Evolutionary conservation across 306 rosid species (phyloP).

Genomic region (Lablab purpureus): DNA sequence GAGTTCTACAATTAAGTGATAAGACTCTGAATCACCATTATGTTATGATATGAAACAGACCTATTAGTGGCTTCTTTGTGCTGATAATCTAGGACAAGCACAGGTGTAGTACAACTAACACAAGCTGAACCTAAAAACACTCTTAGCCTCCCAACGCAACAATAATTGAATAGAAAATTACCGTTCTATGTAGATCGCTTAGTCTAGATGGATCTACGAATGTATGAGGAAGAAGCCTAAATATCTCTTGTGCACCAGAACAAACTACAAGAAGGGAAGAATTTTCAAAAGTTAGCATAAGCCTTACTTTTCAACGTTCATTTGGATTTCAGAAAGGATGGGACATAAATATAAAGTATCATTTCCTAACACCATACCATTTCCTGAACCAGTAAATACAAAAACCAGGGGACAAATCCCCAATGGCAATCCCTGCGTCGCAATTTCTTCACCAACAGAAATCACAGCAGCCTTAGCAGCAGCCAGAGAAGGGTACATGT

Average conservation of each 20-base stretch:
- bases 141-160: background rate
- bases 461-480: slow-evolving; percentile 97
- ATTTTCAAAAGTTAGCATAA: slow-evolving; percentile 5
- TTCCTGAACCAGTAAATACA: slow-evolving; percentile 93
- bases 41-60: background rate
- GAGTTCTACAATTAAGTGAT: background rate
- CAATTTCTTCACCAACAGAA: slow-evolving; percentile 94
- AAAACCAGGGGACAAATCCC: slow-evolving; percentile 93
- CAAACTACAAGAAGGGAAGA: slow-evolving; percentile 69
- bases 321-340: slow-evolving; percentile 25
- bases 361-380: slow-evolving; percentile 71
- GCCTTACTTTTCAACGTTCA: slow-evolving; percentile 24
- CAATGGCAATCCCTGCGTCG: slow-evolving; percentile 77
- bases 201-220: slow-evolving; percentile 81
- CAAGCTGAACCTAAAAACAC: background rate
- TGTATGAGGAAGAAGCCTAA: slow-evolving; percentile 92
- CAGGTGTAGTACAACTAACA: background rate
- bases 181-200: slow-evolving; percentile 61
- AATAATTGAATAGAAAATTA: slow-evolving; percentile 39
- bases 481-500: slow-evolving; percentile 94
- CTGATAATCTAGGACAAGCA: slow-evolving; percentile 6
- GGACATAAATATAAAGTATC: slow-evolving; percentile 10
- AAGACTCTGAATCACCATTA: background rate
- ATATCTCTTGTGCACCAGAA: slow-evolving; percentile 88
- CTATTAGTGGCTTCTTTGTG: background rate